Conservation (phyloP, 1,284 basidiomycete genomes). For the Marasmius oreades region DNA sequence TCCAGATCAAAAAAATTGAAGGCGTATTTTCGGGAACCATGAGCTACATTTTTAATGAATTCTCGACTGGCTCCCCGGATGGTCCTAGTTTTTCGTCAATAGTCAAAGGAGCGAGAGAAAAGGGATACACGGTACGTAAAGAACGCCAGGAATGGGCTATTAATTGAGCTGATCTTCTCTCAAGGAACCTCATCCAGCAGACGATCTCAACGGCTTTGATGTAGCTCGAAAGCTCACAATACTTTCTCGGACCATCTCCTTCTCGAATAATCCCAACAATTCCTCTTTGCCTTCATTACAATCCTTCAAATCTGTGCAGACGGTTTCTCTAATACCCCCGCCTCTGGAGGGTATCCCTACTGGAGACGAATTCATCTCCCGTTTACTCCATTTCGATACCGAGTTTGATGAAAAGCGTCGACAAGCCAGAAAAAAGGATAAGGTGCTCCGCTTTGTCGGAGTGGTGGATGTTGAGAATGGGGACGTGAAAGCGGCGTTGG, state of each 20-base stretch:
- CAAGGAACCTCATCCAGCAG: constrained; percentile 95
- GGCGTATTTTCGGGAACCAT: constrained; percentile 94
- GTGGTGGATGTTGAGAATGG: constrained; percentile 82
- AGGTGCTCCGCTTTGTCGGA: constrained; percentile 92
- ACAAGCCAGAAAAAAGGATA: constrained; percentile 74
- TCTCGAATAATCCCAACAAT: constrained; percentile 25
- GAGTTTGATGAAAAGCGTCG: constrained; percentile 76
- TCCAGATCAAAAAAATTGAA: constrained; percentile 73
- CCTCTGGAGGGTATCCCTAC: constrained; percentile 64
- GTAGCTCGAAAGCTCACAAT: constrained; percentile 98
- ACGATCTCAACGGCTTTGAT: constrained; percentile 95
- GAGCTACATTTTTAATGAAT: constrained; percentile 99
- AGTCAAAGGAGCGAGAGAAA: constrained; percentile 85
- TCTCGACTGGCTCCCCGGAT: constrained; percentile 61
- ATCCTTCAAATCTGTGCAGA: constrained; percentile 76
- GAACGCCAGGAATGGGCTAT: constrained; percentile 18
- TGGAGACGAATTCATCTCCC: constrained; percentile 80
- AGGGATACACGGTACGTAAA: constrained; percentile 81
- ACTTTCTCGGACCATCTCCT: constrained; percentile 73
- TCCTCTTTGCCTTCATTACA: constrained; percentile 41
- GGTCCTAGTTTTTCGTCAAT: constrained; percentile 84
- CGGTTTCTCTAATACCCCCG: constrained; percentile 82
- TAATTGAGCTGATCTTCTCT: neutral
- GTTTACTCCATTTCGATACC: constrained; percentile 82
- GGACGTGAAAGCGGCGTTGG: constrained; percentile 82